Percentiles rank a stretch among this genome's conserved stretches.
Evolutionary conservation across 176 grass and related monocot genomes (phyloP).

Genomic region (Echinochloa phyllopogon): DNA sequence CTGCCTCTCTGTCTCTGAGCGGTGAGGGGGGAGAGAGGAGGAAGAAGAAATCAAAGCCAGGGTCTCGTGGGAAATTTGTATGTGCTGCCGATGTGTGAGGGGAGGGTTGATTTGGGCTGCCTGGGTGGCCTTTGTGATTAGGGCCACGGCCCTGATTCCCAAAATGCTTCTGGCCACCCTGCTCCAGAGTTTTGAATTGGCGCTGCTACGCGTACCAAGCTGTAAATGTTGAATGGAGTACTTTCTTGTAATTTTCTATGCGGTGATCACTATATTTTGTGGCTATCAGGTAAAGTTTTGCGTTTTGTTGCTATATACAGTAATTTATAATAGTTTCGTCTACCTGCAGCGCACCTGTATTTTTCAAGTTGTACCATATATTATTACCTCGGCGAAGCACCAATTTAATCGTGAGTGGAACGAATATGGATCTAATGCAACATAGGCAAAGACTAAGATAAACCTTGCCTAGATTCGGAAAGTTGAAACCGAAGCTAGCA

Average conservation of each 20-base stretch:
- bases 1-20: conserved; percentile 26
- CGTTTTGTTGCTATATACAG: neutral
- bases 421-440: no score
- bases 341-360: no score
- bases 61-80: conserved; percentile 45
- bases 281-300: neutral
- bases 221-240: neutral
- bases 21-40: conserved; percentile 22
- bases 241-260: neutral
- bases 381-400: neutral
- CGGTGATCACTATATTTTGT: no score
- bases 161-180: conserved; percentile 45
- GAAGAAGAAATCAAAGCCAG: conserved; percentile 34
- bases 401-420: no score
- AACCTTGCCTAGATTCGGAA: no score
- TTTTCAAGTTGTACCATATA: neutral
- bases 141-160: conserved; percentile 33
- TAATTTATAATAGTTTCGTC: neutral
- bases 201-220: conserved; percentile 32
- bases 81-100: neutral
- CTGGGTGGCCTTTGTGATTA: conserved; percentile 33
- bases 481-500: no score
- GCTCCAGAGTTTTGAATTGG: conserved; percentile 31
- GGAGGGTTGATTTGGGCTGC: conserved; percentile 41
- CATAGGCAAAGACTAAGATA: no score